phyloP scores from a whole-genome alignment of 192 early-diverging fungal genomes.

The Backusella westeae region DNA sequence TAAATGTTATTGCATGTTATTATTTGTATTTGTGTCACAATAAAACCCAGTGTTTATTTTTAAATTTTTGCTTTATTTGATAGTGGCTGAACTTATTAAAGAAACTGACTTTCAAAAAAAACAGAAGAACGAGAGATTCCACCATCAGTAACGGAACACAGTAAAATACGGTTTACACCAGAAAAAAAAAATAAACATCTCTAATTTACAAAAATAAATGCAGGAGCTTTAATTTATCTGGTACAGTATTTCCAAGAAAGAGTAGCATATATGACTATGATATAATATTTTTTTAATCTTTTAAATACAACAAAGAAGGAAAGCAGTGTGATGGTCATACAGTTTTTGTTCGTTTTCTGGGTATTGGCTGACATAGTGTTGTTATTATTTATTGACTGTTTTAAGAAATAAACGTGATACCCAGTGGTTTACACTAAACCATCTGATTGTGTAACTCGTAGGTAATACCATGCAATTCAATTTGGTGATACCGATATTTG shows the following conservation, averaged over 20 bases:
- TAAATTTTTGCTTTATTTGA: conserved; percentile 1
- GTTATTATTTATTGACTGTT: background rate
- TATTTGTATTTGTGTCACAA: background rate
- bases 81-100: background rate
- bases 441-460: background rate
- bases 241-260: background rate
- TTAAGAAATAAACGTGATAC: background rate
- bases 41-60: background rate
- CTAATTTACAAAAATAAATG: background rate
- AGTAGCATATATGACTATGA: background rate
- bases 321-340: background rate
- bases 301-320: background rate
- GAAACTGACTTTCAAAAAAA: conserved; percentile 2
- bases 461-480: background rate
- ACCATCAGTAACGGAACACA: background rate
- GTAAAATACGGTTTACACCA: background rate
- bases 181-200: background rate
- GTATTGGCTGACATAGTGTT: background rate
- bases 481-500: background rate
- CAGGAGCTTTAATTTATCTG: background rate
- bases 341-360: background rate
- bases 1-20: background rate
- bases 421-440: background rate
- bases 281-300: background rate
- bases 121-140: background rate